A percentile compares a stretch with the other conserved stretches of the same genome.
phyloP scores from a whole-genome alignment of 495 filamentous ascomycete genomes.

The Penicillium daleae region DNA sequence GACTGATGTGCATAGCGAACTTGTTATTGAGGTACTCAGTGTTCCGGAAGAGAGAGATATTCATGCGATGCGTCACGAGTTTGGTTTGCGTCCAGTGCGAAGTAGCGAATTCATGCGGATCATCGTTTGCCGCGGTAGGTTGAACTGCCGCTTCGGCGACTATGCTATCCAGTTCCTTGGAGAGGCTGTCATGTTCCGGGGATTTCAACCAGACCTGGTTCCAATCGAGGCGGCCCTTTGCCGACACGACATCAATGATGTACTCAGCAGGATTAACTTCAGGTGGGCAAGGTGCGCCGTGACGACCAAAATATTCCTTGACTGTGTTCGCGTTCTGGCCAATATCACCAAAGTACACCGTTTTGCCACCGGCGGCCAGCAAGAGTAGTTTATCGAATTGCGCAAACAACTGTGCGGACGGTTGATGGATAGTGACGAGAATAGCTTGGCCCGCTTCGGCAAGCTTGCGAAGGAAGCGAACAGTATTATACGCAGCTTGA shows the following conservation, averaged over 20 bases:
- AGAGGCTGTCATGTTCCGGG: slow-evolving; percentile 51
- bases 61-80: slow-evolving; percentile 59
- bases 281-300: slow-evolving; percentile 70
- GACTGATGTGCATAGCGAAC: slow-evolving; percentile 39
- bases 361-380: slow-evolving; percentile 66
- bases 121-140: slow-evolving; percentile 30
- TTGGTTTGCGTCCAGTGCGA: slow-evolving; percentile 56
- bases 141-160: slow-evolving; percentile 40
- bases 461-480: slow-evolving; percentile 63
- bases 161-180: slow-evolving; percentile 53
- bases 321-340: slow-evolving; percentile 51
- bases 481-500: slow-evolving; percentile 64
- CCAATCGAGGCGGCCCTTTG: slow-evolving; percentile 62
- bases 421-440: slow-evolving; percentile 75
- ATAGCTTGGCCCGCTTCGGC: slow-evolving; percentile 68
- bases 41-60: slow-evolving; percentile 59
- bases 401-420: slow-evolving; percentile 67
- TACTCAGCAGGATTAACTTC: slow-evolving; percentile 82
- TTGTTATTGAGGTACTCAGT: slow-evolving; percentile 66
- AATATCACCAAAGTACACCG: slow-evolving; percentile 69
- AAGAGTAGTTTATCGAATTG: slow-evolving; percentile 71
- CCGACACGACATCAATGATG: slow-evolving; percentile 69
- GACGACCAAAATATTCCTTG: slow-evolving; percentile 74
- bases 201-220: slow-evolving; percentile 64
- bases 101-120: slow-evolving; percentile 57